Evolutionary conservation across 192 early-diverging fungal genomes (phyloP), one percentile per base, ranked within the genome.

Genomic region (Lunasporangiospora selenospora): DNA sequence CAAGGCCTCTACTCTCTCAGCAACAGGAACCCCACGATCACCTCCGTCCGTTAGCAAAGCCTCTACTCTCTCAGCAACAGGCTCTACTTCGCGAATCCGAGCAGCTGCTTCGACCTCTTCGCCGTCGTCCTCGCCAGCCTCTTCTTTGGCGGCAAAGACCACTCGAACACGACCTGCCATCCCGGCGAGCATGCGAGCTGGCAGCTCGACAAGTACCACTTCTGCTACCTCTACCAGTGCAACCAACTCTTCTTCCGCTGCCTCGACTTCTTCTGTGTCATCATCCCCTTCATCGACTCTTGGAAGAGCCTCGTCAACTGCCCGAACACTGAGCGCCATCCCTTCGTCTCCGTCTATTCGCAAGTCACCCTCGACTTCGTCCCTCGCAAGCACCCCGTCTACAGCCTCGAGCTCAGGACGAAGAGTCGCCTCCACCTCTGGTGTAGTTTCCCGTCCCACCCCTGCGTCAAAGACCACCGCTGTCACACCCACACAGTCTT

Each of bases 351-450:
- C 66, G 2, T 26, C 53, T 26, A 23, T 70, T 26, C 67, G 67
- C 29, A 70, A 43, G 38, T 61, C 58, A 3, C 67, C 67, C 2
- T 70, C 67, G 9, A 70, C 67, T 7, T 58, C 58, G 2, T 54
- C 67, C 26, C 53, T 70, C 15, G 30, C 65, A 3, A 47, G 45
- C 5, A 44, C 65, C 5, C 33, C 36, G 18, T 38, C 53, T 4
- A 19, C 23, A 3, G 9, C 36, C 4, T 2, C 48, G 16, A 36
- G 31, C 39, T 15, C 59, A 33, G 47, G 44, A 29, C 41, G 67
- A 48, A 40, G 59, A 52, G 67, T 71, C 5, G 58, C 67, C 44
- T 71, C 67, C 2, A 62, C 37, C 13, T 71, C 59, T 58, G 58
- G 60, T 30, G 46, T 40, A 8, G 32, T 16, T 3, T 12, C 55